Evolutionary conservation across 306 rosid species (phyloP), one percentile per base, ranked within the genome.

Genomic region (Cicer cuneatum): DNA sequence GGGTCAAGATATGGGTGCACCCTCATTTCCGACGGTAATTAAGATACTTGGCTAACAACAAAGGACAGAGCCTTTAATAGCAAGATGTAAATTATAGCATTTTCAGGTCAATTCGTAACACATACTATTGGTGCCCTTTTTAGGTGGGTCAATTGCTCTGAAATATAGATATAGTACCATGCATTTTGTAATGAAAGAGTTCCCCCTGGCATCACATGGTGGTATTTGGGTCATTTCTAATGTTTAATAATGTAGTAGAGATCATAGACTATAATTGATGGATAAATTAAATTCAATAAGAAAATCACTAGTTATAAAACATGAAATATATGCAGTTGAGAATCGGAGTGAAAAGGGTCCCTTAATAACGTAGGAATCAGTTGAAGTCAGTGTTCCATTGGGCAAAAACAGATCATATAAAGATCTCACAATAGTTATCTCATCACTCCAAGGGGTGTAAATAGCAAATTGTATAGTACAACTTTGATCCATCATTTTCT

Each of bases 1-100:
- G 7, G 71, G 63, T 47, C 45, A 47, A 21, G 38, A 24, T 56
- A 56, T 46, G 75, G 59, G 64, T 52, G 75, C 67, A 19, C 80
- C 74, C 69, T 42, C 7, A 15, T 73, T 68, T 78, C 65, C 73
- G 29, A 77, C 29, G 64, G 64, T 39, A 66, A n/a, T 58, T 66
- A 9, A n/a, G 68, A 51, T 13, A 11, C 58, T 48, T 13, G 59
- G 14, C 53, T 58, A 4, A 64, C 11, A 67, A 47, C 11, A 67
- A 47, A 68, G 43, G 70, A 56, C 74, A 24, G 9, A 5, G 8
- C 56, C 64, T 73, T 79, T 8, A 46, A 45, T 47, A 15, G 21
- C 40, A 72, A 53, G 53, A 58, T 78, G 74, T 54, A 80, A 75
- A 43, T 73, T 60, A 59, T 67, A 49, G 57, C 70, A 60, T n/a